Evolutionary conservation across 2,329 filamentous ascomycete species (phyloP).

Genomic region (Colletotrichum siamense): DNA sequence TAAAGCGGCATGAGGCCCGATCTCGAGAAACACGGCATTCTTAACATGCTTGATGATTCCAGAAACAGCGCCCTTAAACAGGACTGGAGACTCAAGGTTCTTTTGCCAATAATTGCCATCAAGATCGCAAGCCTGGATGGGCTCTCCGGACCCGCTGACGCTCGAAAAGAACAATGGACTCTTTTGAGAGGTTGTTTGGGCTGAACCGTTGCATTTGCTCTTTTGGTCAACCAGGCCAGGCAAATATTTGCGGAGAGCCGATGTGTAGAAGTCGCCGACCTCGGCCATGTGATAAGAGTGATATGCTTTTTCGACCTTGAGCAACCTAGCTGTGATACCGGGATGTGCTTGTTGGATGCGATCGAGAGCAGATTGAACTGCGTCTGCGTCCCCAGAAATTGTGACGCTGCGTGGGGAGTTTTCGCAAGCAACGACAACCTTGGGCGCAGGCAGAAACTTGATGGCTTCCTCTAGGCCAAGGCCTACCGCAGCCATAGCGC

Average conservation of each 20-base stretch:
- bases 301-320: neutral
- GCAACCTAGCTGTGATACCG: neutral
- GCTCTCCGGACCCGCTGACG: conserved; percentile 30
- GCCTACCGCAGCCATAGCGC: neutral
- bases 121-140: neutral
- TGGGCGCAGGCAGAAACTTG: neutral
- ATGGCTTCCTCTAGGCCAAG: neutral
- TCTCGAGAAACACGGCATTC: neutral
- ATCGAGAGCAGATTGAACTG: neutral
- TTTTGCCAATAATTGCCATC: neutral
- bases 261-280: neutral
- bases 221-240: too few species aligned
- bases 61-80: neutral
- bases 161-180: conserved; percentile 9
- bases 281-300: neutral
- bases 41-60: neutral
- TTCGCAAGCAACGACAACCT: neutral
- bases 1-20: neutral
- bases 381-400: neutral
- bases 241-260: too few species aligned
- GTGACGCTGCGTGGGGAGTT: neutral
- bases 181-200: too few species aligned
- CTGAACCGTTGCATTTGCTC: too few species aligned
- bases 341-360: neutral
- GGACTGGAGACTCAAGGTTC: neutral